Base-by-base conservation (phyloP, 1,139 yeast species). In the Meyerozyma sp. region DNA sequence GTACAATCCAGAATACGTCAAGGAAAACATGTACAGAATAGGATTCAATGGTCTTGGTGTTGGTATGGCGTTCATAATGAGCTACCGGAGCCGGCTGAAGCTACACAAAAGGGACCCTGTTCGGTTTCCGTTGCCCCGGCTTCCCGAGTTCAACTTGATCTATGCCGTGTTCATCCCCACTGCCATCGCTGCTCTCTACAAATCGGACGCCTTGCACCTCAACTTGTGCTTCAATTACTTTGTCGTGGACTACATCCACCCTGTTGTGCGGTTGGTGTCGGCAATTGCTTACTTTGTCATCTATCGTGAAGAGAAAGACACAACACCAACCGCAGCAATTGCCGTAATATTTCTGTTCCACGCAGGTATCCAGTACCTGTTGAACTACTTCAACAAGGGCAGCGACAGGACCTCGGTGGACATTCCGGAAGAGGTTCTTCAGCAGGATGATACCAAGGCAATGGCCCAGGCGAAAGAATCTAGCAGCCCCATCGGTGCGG, bases 71-170 rank as follows among this genome's bases (percentile, higher is more conserved):
- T 48, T 61, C 42, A 43, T 63, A 23, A 55, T 68, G 44, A 60
- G 65, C 41, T 63, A 65, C 46, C 53, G 59, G 25, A 57, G 61
- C 10, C 55, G 43, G 39, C 40, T 32, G 48, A 56, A 43, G 43
- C 59, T 46, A 48, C 56, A 47, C 49, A 44, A 25, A 32, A 46
- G 36, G 25, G 49, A 52, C 13, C 56, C 54, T 3, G 51, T 40
- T 32, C 32, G 25, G 18, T 45, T 21, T 32, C 40, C 40, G 14
- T 50, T 50, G 44, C 69, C 70, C 2, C 41, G 43, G 13, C 52
- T 63, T 36, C 77, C 77, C 6, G 73, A 68, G 41, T 73, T 72
- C 51, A 67, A 71, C 49, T 56, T 63, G 45, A 40, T 72, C 11
- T 68, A 69, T 51, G 57, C 72, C 23, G 49, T 67, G 6, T 46